Base-by-base conservation (phyloP, 163 green algal species). In the Chloromonas sp. region DNA sequence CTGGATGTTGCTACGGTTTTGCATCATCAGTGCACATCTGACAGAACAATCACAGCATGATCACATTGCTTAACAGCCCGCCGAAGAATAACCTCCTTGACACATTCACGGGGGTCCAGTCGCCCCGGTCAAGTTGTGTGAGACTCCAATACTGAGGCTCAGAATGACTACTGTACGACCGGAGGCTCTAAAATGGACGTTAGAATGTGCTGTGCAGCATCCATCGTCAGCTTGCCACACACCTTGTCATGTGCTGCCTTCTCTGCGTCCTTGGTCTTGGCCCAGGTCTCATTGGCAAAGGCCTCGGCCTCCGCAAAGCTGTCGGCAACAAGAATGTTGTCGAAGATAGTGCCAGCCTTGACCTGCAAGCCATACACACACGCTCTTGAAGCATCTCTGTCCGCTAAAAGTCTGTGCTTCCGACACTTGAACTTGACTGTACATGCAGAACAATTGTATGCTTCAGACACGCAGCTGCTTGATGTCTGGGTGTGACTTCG, bases 291-390 rank as follows among this genome's bases (percentile, higher is more conserved):
- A 77, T 96, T 87, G 14, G 90, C 92, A 81, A 98, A 95, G 82
- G 91, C 90, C 85, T 92, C 89, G 13, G 95, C 95, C 58, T 91
- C 90, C 59, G 93, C 91, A n/a, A 93, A 87, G 84, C 92, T 87
- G 70, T 98, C 93, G 11, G 92, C 92, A 13, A 98, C 91, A 0
- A 98, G 86, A 87, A 98, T 97, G 92, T 98, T 98, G 88, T 98
- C 95, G 83, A 98, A 98, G 89, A 98, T 96, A 66, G 92, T 91
- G 59, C 95, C 95, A 2, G 91, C 70, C 90, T 97, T 97, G 11
- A 95, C 92, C 36, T 36, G 36, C 36, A 36, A 36, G 36, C 36
- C 36, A 36, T 36, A 36, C 36, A 36, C 36, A 36, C 36, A 36
- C 36, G 36, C 36, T 36, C 36, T 36, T 36, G 36, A 36, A 36